phyloP scores from a whole-genome alignment of 768 basidiomycete species.

The Leccinum variicolor region DNA sequence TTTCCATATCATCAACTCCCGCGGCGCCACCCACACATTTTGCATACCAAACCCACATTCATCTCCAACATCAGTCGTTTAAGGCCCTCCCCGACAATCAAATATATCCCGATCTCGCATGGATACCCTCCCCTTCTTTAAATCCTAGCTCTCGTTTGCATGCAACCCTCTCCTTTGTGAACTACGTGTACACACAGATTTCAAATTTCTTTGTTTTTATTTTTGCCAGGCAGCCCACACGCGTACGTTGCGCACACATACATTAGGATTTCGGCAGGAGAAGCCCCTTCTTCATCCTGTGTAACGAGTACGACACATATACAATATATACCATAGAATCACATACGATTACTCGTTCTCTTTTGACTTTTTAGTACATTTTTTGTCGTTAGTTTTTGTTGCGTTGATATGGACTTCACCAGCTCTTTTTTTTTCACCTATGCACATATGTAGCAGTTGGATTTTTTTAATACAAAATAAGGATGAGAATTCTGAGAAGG shows the following conservation, averaged over 20 bases:
- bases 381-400: background rate
- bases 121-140: constrained; percentile 5
- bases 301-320: constrained; percentile 1
- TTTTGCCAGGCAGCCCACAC: background rate
- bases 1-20: background rate
- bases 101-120: background rate
- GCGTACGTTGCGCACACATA: background rate
- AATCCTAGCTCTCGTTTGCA: background rate
- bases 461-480: background rate
- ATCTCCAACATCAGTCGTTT: background rate
- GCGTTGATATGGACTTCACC: background rate
- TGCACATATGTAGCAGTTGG: background rate
- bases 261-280: background rate
- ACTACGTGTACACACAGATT: background rate
- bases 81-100: background rate
- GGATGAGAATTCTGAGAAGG: background rate
- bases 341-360: background rate
- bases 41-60: background rate
- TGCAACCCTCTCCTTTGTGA: background rate
- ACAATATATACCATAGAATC: constrained; percentile 2
- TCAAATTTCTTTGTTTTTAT: background rate
- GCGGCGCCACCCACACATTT: background rate
- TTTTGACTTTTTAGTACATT: background rate
- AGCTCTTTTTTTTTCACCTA: background rate
- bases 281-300: background rate